Base-by-base conservation (phyloP, 2,329 filamentous ascomycete genomes). In the Penicillium expansum region DNA sequence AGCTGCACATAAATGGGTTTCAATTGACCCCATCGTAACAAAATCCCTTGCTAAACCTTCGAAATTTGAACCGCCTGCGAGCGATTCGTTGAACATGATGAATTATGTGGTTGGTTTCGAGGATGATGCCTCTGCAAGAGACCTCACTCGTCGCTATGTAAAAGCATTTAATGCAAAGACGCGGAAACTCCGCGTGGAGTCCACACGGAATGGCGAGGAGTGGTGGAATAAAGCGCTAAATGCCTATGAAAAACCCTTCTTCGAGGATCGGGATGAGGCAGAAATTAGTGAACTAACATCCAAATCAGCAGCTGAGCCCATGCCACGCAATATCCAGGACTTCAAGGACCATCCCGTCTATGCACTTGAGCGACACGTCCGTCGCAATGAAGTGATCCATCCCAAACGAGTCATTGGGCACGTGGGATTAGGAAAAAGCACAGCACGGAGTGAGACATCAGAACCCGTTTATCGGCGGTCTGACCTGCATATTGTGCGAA, bases 81-180 rank as follows among this genome's bases (percentile, higher is more conserved):
- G 83, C 4, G 92, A 96, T 71, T 79, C 81, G 7, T 82, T 88
- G 55, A 97, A 96, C 64, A 83, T 79, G 53, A 83, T 99, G 76
- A 83, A 81, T 10, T 99, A 99, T 67, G 92, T 89, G 0, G 79
- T 99, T 50, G 91, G 88, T 0, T 96, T 96, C 62, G 89, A 95
- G 62, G 85, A 86, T 13, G 89, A 96, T 62, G 88, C 86, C 3
- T 85, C 84, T 14, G 91, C 86, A 0, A 86, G 84, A 67, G 94
- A 99, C 67, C 90, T 99, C 0, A 99, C 94, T 0, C 83, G 86
- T 54, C 85, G 94, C 16, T 99, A 99, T 69, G 83, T 87, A 1
- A 95, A 94, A 72, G 88, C 88, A 0, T 97, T 89, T 75, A 94
- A 92, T 65, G 90, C 92, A 22, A 97, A 97, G 74, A 96, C 92